phyloP scores from a whole-genome alignment of 768 basidiomycete species.

The Chiua virens region DNA sequence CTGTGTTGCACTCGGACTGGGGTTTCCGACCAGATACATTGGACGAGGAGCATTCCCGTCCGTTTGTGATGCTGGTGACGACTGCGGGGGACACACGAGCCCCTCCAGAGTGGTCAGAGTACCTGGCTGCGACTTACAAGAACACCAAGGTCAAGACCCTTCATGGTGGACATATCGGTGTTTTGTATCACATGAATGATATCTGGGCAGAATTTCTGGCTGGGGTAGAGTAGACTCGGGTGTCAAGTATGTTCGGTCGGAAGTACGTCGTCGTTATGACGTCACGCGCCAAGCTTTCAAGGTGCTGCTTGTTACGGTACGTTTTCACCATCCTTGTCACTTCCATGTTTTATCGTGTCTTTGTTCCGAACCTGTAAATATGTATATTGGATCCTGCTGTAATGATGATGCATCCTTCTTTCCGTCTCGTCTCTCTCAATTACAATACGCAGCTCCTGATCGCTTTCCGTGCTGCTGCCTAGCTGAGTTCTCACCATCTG shows the following conservation, averaged over 20 bases:
- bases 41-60: conserved; percentile 45
- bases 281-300: no score
- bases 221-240: conserved; percentile 10
- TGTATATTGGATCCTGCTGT: no score
- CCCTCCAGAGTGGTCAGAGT: conserved; percentile 46
- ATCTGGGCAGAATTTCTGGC: conserved; percentile 41
- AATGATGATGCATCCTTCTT: no score
- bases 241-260: neutral
- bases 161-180: conserved; percentile 50
- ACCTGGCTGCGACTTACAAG: conserved; percentile 47
- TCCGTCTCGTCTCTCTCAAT: no score
- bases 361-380: no score
- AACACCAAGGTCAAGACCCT: conserved; percentile 42
- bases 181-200: conserved; percentile 45
- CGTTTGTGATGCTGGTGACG: conserved; percentile 46
- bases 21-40: conserved; percentile 43
- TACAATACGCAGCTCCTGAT: no score
- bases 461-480: no score
- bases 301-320: no score
- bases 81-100: conserved; percentile 43
- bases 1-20: conserved; percentile 52
- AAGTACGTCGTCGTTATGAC: no score
- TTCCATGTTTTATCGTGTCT: no score
- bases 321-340: no score
- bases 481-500: no score